Evolutionary conservation across 1,284 basidiomycete species (phyloP).

Genomic region (Trametes versicolor): DNA sequence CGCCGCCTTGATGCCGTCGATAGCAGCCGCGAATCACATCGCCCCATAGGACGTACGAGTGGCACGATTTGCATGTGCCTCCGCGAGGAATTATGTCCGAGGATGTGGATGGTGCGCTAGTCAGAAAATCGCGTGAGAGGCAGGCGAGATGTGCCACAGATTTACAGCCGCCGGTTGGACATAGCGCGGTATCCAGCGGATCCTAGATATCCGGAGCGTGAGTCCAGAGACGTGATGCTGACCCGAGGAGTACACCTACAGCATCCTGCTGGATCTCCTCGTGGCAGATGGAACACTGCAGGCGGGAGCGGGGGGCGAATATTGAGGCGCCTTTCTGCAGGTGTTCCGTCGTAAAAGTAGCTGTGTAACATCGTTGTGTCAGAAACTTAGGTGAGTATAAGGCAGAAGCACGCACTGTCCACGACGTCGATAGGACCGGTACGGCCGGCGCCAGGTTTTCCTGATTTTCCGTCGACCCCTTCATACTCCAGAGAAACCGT

Average conservation of each 20-base stretch:
- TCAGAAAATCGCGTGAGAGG: conserved; percentile 68
- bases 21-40: conserved; percentile 77
- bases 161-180: conserved; percentile 60
- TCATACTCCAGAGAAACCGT: conserved; percentile 67
- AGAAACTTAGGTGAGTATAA: too few relatives aligned
- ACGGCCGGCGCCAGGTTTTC: conserved; percentile 57
- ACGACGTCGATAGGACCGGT: conserved; percentile 69
- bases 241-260: conserved; percentile 48
- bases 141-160: conserved; percentile 76
- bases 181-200: conserved; percentile 61
- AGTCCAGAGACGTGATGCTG: not conserved
- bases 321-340: conserved; percentile 61
- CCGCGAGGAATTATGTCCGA: conserved; percentile 65
- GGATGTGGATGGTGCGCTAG: conserved; percentile 15
- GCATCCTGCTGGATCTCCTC: conserved; percentile 52
- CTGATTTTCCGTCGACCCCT: conserved; percentile 77
- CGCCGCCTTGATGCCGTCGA: conserved; percentile 57
- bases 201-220: conserved; percentile 52
- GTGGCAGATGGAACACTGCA: conserved; percentile 65
- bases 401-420: conserved; percentile 57
- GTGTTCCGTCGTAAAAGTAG: conserved; percentile 62
- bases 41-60: conserved; percentile 71
- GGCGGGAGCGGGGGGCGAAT: conserved; percentile 43
- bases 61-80: conserved; percentile 69
- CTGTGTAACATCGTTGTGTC: not conserved